phyloP scores from a whole-genome alignment of 495 filamentous ascomycete genomes.

The Podospora conica region DNA sequence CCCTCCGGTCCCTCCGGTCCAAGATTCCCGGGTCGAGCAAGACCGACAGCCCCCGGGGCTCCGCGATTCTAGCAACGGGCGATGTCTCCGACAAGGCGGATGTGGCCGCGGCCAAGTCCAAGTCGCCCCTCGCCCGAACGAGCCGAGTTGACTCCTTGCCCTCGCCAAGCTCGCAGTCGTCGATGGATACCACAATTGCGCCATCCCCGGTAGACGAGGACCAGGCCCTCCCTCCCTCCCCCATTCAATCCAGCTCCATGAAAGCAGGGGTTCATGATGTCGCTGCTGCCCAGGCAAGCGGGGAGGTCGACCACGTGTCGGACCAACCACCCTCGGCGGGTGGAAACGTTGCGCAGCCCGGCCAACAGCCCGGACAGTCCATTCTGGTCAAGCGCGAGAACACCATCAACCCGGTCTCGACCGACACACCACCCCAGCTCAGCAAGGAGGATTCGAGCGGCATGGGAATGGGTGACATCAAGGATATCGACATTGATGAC shows the following conservation, averaged over 20 bases:
- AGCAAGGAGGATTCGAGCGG: slow-evolving; percentile 35
- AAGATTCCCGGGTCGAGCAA: slow-evolving; percentile 54
- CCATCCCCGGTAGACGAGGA: slow-evolving; percentile 44
- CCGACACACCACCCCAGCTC: slow-evolving; percentile 27
- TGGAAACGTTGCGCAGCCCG: slow-evolving; percentile 38
- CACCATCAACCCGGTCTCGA: slow-evolving; percentile 46
- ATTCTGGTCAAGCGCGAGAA: slow-evolving; percentile 78
- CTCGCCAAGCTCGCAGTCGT: slow-evolving; percentile 39
- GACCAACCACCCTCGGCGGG: slow-evolving; percentile 75
- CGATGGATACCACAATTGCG: slow-evolving; percentile 27
- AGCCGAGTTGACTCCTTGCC: slow-evolving; percentile 33
- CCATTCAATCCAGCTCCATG: slow-evolving; percentile 72
- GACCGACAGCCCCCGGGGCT: slow-evolving; percentile 75
- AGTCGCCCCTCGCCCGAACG: slow-evolving; percentile 39
- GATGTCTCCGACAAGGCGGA: slow-evolving; percentile 68
- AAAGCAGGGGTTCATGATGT: slow-evolving; percentile 66
- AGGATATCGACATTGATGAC: slow-evolving; percentile 89
- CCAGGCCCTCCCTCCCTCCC: slow-evolving; percentile 84
- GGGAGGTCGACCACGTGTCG: slow-evolving; percentile 94
- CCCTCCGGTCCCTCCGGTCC: slow-evolving; percentile 67
- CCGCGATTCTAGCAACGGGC: slow-evolving; percentile 55
- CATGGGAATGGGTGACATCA: slow-evolving; percentile 69
- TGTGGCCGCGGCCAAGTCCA: slow-evolving; percentile 63
- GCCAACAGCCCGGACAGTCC: slow-evolving; percentile 58
- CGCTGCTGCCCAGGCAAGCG: slow-evolving; percentile 69